A percentile compares a stretch with the other conserved stretches of the same genome.
These are phyloP conservation scores for Globisporangium sylvaticum DNA, from an alignment of 352 stramenopile species.

Conservation along the genomic window DNA sequence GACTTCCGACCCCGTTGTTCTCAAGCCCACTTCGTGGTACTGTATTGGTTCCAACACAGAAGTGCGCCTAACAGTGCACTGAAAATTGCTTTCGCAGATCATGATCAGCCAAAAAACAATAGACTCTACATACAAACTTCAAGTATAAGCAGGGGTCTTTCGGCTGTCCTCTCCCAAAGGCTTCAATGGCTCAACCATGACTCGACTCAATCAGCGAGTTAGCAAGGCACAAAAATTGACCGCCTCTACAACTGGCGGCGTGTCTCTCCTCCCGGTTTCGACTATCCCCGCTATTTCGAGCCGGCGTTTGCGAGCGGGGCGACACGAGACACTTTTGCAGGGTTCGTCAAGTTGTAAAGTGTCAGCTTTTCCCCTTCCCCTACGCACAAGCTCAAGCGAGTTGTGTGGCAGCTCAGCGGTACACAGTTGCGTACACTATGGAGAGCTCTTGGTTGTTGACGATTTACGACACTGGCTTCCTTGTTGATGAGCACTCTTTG, in stretches of 20 bases:
- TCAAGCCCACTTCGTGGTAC: neutral
- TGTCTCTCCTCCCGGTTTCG: neutral
- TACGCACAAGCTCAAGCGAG: neutral
- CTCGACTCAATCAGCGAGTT: too few relatives aligned
- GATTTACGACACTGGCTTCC: constrained; percentile 7
- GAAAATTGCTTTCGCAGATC: neutral
- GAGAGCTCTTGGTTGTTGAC: neutral
- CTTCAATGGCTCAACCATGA: too few relatives aligned
- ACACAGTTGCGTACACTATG: constrained; percentile 12
- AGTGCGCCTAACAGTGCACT: neutral
- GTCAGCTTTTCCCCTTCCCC: neutral
- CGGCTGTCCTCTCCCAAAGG: neutral
- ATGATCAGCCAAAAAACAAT: neutral
- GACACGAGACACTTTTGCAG: neutral
- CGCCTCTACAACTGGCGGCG: neutral
- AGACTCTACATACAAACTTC: neutral
- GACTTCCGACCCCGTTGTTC: neutral
- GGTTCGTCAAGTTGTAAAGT: constrained; percentile 3
- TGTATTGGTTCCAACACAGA: neutral
- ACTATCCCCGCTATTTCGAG: neutral
- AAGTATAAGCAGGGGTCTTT: neutral
- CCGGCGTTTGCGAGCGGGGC: neutral
- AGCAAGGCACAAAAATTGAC: neutral
- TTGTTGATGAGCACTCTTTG: constrained; percentile 4
- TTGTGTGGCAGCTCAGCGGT: neutral